Conservation (phyloP, 2,329 filamentous ascomycete species). For the Domatiomyces globalis region DNA sequence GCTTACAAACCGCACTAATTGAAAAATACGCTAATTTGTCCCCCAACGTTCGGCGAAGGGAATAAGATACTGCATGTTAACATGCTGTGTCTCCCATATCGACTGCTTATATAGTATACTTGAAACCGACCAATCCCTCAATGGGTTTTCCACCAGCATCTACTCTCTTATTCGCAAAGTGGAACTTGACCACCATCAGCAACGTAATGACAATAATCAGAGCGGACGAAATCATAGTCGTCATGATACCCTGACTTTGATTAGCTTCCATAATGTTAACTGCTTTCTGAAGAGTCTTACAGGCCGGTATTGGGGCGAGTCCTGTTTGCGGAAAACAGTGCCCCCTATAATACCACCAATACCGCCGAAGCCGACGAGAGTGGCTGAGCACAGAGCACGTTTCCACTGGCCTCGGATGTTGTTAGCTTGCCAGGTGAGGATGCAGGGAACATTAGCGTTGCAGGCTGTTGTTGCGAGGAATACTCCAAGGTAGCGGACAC, state of each 20-base stretch:
- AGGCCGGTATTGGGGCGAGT: conserved; percentile 24
- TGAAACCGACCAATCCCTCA: conserved; percentile 13
- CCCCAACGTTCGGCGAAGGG: too few relatives aligned
- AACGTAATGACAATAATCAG: conserved; percentile 17
- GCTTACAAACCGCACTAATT: too few relatives aligned
- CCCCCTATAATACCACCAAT: conserved; percentile 65
- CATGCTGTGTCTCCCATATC: too few relatives aligned
- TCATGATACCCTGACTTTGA: conserved; percentile 7
- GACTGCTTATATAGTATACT: conserved; percentile 7
- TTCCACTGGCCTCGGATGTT: conserved; percentile 86
- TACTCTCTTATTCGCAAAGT: conserved; percentile 14
- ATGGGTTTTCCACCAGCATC: conserved; percentile 13
- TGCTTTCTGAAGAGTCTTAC: neutral
- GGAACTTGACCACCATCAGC: conserved; percentile 16
- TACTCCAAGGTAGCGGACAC: conserved; percentile 54
- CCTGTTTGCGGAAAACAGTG: conserved; percentile 49
- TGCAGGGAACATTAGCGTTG: conserved; percentile 61
- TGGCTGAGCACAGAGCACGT: conserved; percentile 41
- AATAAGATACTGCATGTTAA: too few relatives aligned
- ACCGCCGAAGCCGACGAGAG: conserved; percentile 31
- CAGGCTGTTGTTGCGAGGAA: conserved; percentile 64
- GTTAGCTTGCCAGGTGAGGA: conserved; percentile 71
- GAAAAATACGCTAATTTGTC: too few relatives aligned
- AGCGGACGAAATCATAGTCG: conserved; percentile 13
- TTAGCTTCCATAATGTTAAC: neutral